Base-by-base conservation (phyloP, 805 yeast genomes). In the Ogataea angusta region DNA sequence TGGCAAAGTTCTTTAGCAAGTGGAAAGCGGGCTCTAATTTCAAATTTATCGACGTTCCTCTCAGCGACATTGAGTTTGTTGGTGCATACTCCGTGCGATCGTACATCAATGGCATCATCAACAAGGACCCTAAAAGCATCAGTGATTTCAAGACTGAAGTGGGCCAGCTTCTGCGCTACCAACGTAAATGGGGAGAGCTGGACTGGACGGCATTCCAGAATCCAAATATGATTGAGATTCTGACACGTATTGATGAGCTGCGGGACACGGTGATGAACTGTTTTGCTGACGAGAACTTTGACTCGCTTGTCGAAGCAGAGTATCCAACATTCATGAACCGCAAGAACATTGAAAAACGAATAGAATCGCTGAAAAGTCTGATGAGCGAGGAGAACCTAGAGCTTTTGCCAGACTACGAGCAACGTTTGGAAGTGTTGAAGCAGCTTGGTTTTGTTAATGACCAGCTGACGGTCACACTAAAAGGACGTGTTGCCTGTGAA, bases 401-500 rank as follows among this genome's bases (percentile, higher is more conserved):
- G 49, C 68, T 93, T 33, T 69, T 93, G 26, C 98, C 99, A 0
- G 96, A 93, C 58, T 93, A 93, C 57, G 95, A 88, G 56, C 95
- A 87, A 61, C 76, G 99, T 52, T 66, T 93, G 28, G 74, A 73
- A 28, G 96, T 93, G 3, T 69, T 93, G 42, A 75, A 79, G 53
- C 76, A 75, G n/a, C 68, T 89, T n/a, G 86, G 78, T 10, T 93
- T 85, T 58, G 80, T 93, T 30, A 96, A 91, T 55, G 73, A 78
- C 34, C 55, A 59, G 38, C 74, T 84, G 51, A 90, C 87, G 43
- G 93, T 86, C 15, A 80, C 78, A 30, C 55, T 93, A 50, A 90
- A 90, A 65, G 98, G 98, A 24, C 71, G 97, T 46, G 95, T 87
- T 34, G 95, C 95, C 0, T 93, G 95, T 67, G 99, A 93, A 54